phyloP scores from a whole-genome alignment of 2,329 filamentous ascomycete species.

The Sporothrix protearum region DNA sequence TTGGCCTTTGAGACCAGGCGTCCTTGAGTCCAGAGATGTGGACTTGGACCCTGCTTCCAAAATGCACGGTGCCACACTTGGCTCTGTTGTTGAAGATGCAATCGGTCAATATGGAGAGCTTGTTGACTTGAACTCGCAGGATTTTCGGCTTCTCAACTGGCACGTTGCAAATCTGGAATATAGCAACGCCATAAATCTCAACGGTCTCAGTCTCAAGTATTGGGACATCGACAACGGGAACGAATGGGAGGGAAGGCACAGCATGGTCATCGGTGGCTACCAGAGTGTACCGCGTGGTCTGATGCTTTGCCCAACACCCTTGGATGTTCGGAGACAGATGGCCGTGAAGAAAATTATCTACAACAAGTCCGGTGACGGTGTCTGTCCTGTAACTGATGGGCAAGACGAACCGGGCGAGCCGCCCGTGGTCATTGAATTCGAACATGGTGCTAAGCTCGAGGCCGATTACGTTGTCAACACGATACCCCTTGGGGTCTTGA shows the following conservation, averaged over 20 bases:
- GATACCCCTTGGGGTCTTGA: conserved; percentile 84
- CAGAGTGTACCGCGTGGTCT: conserved; percentile 88
- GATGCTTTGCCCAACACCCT: conserved; percentile 68
- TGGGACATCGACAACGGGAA: conserved; percentile 99
- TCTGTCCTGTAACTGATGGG: no score
- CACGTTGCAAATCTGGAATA: conserved; percentile 98
- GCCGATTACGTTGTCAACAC: conserved; percentile 93
- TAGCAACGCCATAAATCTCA: conserved; percentile 86
- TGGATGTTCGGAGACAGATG: conserved; percentile 73
- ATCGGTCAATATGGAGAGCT: conserved; percentile 81
- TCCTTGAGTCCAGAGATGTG: conserved; percentile 62
- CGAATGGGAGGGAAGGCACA: conserved; percentile 93
- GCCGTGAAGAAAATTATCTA: conserved; percentile 69
- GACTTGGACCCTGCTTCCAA: conserved; percentile 65
- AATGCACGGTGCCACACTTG: conserved; percentile 68
- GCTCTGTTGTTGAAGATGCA: conserved; percentile 88
- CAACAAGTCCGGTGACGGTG: conserved; percentile 37
- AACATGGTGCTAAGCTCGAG: conserved; percentile 70
- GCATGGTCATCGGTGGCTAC: conserved; percentile 90
- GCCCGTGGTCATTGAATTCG: conserved; percentile 59
- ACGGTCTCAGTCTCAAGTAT: conserved; percentile 78
- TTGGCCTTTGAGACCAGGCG: conserved; percentile 68
- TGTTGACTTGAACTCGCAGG: conserved; percentile 77
- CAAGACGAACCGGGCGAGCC: background rate
- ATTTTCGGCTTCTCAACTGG: conserved; percentile 92